Conservation (phyloP, 148 eudicot species). For the Dysphania ambrosioides region DNA sequence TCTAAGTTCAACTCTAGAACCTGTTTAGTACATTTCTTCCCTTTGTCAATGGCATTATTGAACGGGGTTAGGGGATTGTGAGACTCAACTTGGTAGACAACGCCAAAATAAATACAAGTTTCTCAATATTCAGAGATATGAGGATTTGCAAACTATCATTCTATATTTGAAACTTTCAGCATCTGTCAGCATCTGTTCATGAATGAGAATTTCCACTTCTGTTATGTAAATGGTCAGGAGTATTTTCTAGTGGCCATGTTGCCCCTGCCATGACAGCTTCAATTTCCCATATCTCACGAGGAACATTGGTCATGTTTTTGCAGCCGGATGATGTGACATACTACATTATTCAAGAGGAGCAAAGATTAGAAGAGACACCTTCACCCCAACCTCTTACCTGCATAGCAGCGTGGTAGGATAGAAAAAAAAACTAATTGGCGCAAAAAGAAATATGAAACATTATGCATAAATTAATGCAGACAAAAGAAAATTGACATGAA, state of each 20-base stretch:
- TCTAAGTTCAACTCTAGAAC: background rate
- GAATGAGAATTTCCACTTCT: constrained; percentile 2
- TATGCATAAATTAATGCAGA: background rate
- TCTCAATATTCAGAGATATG: too few relatives aligned
- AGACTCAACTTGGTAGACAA: background rate
- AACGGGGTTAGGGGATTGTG: background rate
- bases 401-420: background rate
- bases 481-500: too few relatives aligned
- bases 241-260: constrained; percentile 61
- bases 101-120: background rate
- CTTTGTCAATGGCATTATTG: background rate
- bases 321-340: constrained; percentile 66
- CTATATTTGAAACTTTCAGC: background rate
- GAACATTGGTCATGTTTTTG: constrained; percentile 84
- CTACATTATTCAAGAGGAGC: constrained; percentile 32
- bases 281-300: constrained; percentile 64
- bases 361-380: constrained; percentile 2
- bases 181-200: background rate
- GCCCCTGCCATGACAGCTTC: constrained; percentile 97
- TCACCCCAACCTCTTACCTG: background rate
- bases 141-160: too few relatives aligned
- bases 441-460: background rate
- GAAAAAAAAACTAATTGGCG: background rate
- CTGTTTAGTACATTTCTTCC: background rate
- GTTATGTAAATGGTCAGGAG: background rate